Evolutionary conservation across 331 rosid genomes (phyloP), one percentile per base, ranked within the genome.

Genomic region (Pyrus hybrid): DNA sequence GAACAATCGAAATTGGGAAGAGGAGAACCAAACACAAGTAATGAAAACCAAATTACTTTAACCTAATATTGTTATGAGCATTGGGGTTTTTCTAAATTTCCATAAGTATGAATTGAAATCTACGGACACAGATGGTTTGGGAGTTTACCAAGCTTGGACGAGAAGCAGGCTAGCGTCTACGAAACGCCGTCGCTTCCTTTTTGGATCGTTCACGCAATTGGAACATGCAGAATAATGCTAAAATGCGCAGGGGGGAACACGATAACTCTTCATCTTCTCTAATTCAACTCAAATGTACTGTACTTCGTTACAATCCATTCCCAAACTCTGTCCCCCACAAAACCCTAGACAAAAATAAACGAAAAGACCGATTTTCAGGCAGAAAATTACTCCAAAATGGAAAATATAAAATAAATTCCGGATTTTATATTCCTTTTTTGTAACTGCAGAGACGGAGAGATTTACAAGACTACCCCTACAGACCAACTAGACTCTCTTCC

Each of bases 401-500:
- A 21, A 53, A 33, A 64, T 9, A n/a, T 4, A 3, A 78, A 33
- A 67, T 63, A 70, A 77, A 76, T 63, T 69, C 74, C 67, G 41
- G 84, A 62, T 63, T 68, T 5, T 72, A 63, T 54, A 51, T 20
- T 60, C 57, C 57, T 51, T 51, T 51, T 76, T 61, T 32, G n/a
- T n/a, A 25, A 22, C 70, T 45, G 79, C 80, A 32, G 18, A 72
- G 80, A 70, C 84, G 75, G 63, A 74, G 82, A 85, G 82, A 82
- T 88, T 88, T 90, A 93, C 97, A 88, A 56, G 74, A 83, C 96
- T 88, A 87, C 80, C 88, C 86, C 93, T 84, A 84, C 17, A 13
- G 11, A 35, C 20, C 75, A 35, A 63, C 88, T 74, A 83, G 14
- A 23, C 69, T 67, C 58, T 68, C 63, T 7, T 58, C 18, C 43